Base-by-base conservation (phyloP, 2,329 filamentous ascomycete genomes). In the Xylaria sp. region DNA sequence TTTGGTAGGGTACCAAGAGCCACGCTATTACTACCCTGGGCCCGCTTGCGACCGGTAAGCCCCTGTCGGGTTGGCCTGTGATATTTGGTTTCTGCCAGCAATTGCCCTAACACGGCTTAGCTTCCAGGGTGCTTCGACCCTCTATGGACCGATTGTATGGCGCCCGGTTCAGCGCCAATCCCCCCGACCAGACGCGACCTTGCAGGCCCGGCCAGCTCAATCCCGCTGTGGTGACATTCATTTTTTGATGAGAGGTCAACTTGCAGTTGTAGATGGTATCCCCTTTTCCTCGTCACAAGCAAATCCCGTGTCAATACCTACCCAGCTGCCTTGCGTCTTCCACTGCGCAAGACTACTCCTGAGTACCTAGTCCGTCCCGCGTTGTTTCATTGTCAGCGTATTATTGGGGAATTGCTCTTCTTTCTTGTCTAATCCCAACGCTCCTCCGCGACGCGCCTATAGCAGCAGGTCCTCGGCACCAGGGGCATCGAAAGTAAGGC, bases 101-200 rank as follows among this genome's bases (percentile, higher is more conserved):
- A 44, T 51, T 28, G 13, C 28, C 69, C 58, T 28, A 55, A 55
- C 28, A 37, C 13, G 50, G 63, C 20, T 54, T 63, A 69, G 62
- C n/a, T 59, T 44, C n/a, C 5, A 56, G 20, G 4, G 12, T 54
- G 58, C 39, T 57, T 63, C 54, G 54, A 62, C 41, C 46, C 10
- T n/a, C 46, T 44, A 25, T 63, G 63, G 51, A 13, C 54, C 52
- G 52, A 66, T 56, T 31, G 41, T 63, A 50, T 70, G 64, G 68
- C 68, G 18, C 64, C 60, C n/a, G 58, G 48, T 15, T 63, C 55
- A 51, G 39, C 51, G 46, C 39, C 57, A 44, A 34, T 3, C 23
- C 54, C 50, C 60, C 69, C 59, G 63, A 62, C 34, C 34, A 37
- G 34, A 37, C 34, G 34, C 34, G 10, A 37, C 65, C 54, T 37